Base-by-base conservation (phyloP, 176 grass and related monocot species). In the Musa acuminata region DNA sequence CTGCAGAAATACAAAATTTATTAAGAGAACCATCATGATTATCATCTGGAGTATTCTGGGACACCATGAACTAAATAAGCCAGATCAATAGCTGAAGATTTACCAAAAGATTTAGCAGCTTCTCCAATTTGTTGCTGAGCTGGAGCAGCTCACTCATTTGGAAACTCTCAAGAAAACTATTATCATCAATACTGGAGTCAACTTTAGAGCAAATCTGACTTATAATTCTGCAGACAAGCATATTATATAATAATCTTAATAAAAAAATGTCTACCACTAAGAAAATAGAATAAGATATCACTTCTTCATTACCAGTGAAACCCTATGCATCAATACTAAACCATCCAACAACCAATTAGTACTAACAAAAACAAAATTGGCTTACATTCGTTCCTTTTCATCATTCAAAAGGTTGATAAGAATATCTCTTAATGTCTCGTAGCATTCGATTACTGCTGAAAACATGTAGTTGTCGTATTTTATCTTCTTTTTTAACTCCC, bases 111-210 rank as follows among this genome's bases (percentile, higher is more conserved):
- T 1, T 29, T 77, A 99, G 69, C 73, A 99, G 80, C 78, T 87
- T 99, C 74, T 87, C 88, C 26, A 99, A 88, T 80, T 87, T 99
- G 60, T 13, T 72, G 80, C 76, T 94, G 60, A 99, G 90, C 69
- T 85, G 88, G 48, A 90, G 86, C 80, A 99, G 87, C 62, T 91
- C 95, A 79, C 85, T 89, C 78, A 87, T 82, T 82, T 78, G 80
- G 68, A 94, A 91, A 1, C 86, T 84, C 72, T 0, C 71, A 49
- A 87, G 82, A 55, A 99, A 86, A 59, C 35, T 23, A 49, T 5
- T 29, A 0, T 49, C 6, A 0, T 0, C 1, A 67, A 89, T 87
- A 82, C 88, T 91, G 8, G 55, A 27, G 8, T 79, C 0, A 50
- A 99, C 83, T 8, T 25, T 76, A 0, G 16, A 0, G 76, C 1